These are phyloP conservation scores for Diplodia corticola DNA, from an alignment of 2,329 filamentous ascomycete species.

Conservation along the genomic window DNA sequence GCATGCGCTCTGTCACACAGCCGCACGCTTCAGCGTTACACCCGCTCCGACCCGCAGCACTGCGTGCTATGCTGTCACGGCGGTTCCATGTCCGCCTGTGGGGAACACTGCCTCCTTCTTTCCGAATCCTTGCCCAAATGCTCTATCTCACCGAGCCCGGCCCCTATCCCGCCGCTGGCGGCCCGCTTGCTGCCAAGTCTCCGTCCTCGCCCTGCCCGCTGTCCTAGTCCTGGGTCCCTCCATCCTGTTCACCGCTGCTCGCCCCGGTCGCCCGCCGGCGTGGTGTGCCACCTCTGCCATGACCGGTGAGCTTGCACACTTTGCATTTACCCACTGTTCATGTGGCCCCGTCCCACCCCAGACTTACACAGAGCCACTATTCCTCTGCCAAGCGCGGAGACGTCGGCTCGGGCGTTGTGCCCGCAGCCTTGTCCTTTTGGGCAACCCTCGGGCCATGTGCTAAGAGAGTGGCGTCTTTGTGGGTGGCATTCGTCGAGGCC, in stretches of 20 bases:
- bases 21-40: slow-evolving; percentile 13
- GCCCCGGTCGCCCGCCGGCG: neutral
- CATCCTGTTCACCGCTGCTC: slow-evolving; percentile 10
- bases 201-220: neutral
- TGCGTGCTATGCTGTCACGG: slow-evolving; percentile 4
- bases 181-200: slow-evolving; percentile 14
- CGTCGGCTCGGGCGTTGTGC: neutral
- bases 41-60: slow-evolving; percentile 18
- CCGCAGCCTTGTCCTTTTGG: slow-evolving; percentile 12
- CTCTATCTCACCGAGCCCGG: neutral
- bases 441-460: slow-evolving; percentile 18
- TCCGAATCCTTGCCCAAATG: neutral
- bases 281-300: slow-evolving; percentile 1
- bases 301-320: slow-evolving; percentile 14
- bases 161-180: slow-evolving; percentile 1
- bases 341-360: slow-evolving; percentile 6
- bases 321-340: slow-evolving; percentile 15
- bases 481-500: slow-evolving; percentile 13
- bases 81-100: neutral
- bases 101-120: slow-evolving; percentile 19
- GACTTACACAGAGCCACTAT: neutral
- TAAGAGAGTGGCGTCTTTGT: slow-evolving; percentile 15
- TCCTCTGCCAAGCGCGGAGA: slow-evolving; percentile 15
- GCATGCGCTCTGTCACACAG: slow-evolving; percentile 9
- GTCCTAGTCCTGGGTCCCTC: neutral